Base-by-base conservation (phyloP, 1,139 yeast genomes). In the Casaregolazyma suthepensis region DNA sequence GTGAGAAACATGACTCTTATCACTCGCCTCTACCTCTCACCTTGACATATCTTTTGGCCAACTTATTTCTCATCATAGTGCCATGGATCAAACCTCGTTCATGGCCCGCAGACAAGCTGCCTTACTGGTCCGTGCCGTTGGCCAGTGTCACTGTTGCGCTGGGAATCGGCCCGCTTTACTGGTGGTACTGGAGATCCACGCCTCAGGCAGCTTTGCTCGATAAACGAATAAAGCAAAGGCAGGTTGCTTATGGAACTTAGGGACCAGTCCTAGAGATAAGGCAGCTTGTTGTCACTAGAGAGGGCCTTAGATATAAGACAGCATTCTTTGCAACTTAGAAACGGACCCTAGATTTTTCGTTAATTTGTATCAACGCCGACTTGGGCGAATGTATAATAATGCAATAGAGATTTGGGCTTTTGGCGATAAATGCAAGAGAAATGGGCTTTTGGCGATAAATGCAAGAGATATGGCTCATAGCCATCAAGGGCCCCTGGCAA, bases 81-180 rank as follows among this genome's bases (percentile, higher is more conserved):
- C 85, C 86, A 5, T 80, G 82, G 64, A 67, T 81, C 0, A 82
- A 81, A 2, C 86, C 86, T 0, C 71, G 73, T 3, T 52, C 53
- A 1, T 55, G 58, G 6, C 61, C 57, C 10, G 45, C 43, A 15
- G 59, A 65, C 66, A 58, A 54, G 72, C 69, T 70, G 56, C 85
- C 86, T 0, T 82, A 77, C 61, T 82, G 79, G 75, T 75, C 80
- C 35, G 80, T 81, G 62, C 85, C 86, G 0, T 69, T 75, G 5
- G 76, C 81, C 1, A 82, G 85, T 0, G 68, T 80, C 1, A 67
- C 75, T 1, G 78, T 79, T 6, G 63, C 81, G 23, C 23, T 37
- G 12, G 53, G 71, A 0, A 46, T 71, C n/a, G 86, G 86, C 1
- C 79, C 68, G 0, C 61, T 72, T 0, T 82, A 74, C 54, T 74